Conservation (phyloP, 2,329 filamentous ascomycete genomes). For the Scolecobasidium constrictum region DNA sequence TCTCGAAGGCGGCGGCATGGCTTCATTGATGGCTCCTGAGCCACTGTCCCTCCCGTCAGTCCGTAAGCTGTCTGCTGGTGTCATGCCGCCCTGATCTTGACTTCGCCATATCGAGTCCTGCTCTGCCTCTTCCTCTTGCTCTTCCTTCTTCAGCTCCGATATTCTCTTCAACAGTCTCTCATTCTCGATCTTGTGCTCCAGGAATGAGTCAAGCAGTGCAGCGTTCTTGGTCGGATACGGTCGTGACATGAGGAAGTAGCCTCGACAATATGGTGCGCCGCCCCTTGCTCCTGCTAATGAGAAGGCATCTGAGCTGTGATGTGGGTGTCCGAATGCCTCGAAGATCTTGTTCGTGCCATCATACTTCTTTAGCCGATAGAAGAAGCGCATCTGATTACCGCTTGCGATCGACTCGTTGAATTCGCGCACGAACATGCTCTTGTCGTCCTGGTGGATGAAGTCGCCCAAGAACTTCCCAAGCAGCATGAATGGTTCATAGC, state of each 20-base stretch:
- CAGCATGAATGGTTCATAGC: conserved; percentile 61
- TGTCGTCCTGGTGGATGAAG: conserved; percentile 77
- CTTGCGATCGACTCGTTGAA: conserved; percentile 82
- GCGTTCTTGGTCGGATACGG: conserved; percentile 86
- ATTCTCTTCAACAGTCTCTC: conserved; percentile 78
- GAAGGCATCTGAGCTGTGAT: conserved; percentile 62
- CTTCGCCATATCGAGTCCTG: conserved; percentile 48
- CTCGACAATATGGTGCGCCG: conserved; percentile 54
- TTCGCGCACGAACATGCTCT: conserved; percentile 70
- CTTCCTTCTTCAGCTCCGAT: conserved; percentile 72
- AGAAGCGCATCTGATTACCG: conserved; percentile 69
- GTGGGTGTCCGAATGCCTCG: conserved; percentile 85
- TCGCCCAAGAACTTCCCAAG: conserved; percentile 68
- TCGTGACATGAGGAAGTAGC: conserved; percentile 87
- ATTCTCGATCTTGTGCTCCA: conserved; percentile 96
- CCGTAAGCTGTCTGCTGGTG: conserved; percentile 27
- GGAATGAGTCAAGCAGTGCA: conserved; percentile 75
- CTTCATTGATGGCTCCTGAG: conserved; percentile 25
- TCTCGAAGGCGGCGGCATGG: conserved; percentile 58
- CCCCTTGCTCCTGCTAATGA: conserved; percentile 53
- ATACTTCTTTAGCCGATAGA: conserved; percentile 70
- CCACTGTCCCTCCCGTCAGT: conserved; percentile 23
- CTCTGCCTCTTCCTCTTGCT: conserved; percentile 66
- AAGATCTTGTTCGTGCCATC: conserved; percentile 70
- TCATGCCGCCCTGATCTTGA: conserved; percentile 42